A percentile compares a stretch with the other conserved stretches of the same genome.
Evolutionary conservation across 192 early-diverging fungal species (phyloP).

Genomic region (Phycomyces blakesleeanus): DNA sequence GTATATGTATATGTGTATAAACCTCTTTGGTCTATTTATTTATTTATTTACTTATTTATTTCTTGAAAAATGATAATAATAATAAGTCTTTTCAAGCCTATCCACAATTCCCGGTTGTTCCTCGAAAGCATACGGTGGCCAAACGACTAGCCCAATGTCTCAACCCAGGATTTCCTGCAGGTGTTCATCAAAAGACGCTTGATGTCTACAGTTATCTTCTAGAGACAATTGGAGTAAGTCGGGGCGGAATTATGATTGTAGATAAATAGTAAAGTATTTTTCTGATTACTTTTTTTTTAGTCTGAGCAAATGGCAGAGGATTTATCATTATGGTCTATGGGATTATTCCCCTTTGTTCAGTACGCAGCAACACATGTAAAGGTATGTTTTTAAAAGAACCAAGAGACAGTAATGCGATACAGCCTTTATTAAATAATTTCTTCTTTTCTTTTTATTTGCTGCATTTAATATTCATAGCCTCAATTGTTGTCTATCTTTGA

Average conservation of each 20-base stretch:
- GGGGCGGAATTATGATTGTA: no score
- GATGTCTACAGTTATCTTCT: slow-evolving; percentile 83
- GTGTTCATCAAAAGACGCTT: slow-evolving; percentile 92
- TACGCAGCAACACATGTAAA: slow-evolving; percentile 79
- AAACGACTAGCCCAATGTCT: slow-evolving; percentile 93
- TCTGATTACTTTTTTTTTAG: slow-evolving; percentile 32
- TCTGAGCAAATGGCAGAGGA: slow-evolving; percentile 74
- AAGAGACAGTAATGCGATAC: no score
- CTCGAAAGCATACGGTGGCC: slow-evolving; percentile 79
- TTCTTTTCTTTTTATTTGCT: no score
- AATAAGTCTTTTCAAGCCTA: slow-evolving; percentile 75
- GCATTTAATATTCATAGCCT: slow-evolving; percentile 60
- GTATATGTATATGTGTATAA: no score
- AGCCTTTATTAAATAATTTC: no score
- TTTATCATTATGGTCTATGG: slow-evolving; percentile 81
- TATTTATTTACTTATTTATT: slow-evolving; percentile 7
- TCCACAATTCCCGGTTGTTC: slow-evolving; percentile 68
- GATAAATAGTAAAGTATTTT: no score
- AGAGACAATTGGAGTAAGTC: slow-evolving; percentile 62
- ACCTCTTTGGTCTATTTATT: no score
- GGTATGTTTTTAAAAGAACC: slow-evolving; percentile 37
- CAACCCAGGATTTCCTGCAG: slow-evolving; percentile 90
- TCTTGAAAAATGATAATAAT: slow-evolving; percentile 16
- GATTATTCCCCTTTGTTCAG: slow-evolving; percentile 88
- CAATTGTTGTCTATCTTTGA: slow-evolving; percentile 75